Percentiles rank a stretch among this genome's conserved stretches.
Evolutionary conservation across 1,139 yeast genomes (phyloP).

Genomic region (Suhomyces anneliseae): DNA sequence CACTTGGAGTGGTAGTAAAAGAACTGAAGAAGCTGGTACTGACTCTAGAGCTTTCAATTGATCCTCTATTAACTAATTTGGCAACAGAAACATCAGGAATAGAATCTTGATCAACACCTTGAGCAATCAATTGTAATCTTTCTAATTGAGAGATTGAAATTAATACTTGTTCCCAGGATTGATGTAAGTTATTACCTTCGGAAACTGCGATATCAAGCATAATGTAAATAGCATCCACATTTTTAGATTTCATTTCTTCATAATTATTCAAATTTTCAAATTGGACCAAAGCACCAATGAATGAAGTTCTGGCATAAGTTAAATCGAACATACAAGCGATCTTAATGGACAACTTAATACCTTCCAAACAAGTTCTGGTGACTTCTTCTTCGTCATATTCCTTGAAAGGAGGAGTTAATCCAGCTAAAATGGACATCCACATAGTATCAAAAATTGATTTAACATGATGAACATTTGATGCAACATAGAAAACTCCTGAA

Average conservation of each 20-base stretch:
- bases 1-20: constrained; percentile 34
- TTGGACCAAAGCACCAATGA: constrained; percentile 86
- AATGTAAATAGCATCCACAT: constrained; percentile 75
- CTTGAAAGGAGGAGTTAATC: constrained; percentile 88
- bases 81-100: constrained; percentile 87
- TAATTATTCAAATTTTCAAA: constrained; percentile 79
- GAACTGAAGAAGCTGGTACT: constrained; percentile 56
- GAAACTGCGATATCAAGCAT: constrained; percentile 74
- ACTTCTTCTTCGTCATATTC: constrained; percentile 81
- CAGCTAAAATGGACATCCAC: constrained; percentile 97
- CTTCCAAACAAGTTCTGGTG: constrained; percentile 74
- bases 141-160: constrained; percentile 88
- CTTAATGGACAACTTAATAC: constrained; percentile 76
- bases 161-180: constrained; percentile 82
- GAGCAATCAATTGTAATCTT: constrained; percentile 81
- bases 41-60: constrained; percentile 54
- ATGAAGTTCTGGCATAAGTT: constrained; percentile 83
- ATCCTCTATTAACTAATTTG: constrained; percentile 57
- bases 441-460: constrained; percentile 89
- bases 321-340: constrained; percentile 84
- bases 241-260: constrained; percentile 76
- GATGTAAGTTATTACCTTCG: constrained; percentile 70
- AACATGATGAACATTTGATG: constrained; percentile 87
- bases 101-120: constrained; percentile 81
- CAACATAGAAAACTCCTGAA: constrained; percentile 37